Conservation (phyloP, 805 yeast genomes). For the Brettanomyces anomalus region DNA sequence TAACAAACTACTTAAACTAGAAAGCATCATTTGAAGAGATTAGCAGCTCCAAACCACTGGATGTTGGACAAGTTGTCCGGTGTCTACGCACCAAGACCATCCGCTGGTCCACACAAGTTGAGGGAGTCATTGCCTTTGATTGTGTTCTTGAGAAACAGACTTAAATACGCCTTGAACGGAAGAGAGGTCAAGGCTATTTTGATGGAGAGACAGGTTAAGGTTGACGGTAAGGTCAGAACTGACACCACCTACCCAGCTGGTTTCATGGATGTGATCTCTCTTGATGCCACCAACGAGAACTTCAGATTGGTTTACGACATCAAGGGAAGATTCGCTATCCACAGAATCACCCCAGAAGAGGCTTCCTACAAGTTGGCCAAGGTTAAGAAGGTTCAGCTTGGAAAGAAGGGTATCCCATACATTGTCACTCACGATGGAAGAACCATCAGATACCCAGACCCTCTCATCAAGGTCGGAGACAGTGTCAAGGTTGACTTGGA, state of each 20-base stretch:
- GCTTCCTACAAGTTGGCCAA: conserved; percentile 97
- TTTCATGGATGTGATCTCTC: conserved; percentile 96
- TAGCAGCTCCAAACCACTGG: conserved; percentile 99
- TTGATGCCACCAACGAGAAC: conserved; percentile 98
- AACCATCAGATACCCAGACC: conserved; percentile 99
- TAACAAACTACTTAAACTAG: conserved; percentile 26
- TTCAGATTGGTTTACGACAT: conserved; percentile 98
- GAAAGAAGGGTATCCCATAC: conserved; percentile 98
- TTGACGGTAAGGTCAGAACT: conserved; percentile 99
- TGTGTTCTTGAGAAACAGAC: conserved; percentile 96
- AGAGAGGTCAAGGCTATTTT: conserved; percentile 97
- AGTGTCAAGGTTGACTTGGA: conserved; percentile 96
- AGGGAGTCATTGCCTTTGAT: conserved; percentile 97
- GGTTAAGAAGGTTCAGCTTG: conserved; percentile 96
- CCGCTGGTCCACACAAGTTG: conserved; percentile 99
- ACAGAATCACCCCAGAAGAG: conserved; percentile 99
- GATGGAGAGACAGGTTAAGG: conserved; percentile 97
- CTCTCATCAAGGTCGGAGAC: conserved; percentile 93
- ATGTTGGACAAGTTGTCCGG: conserved; percentile 99
- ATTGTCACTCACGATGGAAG: conserved; percentile 99
- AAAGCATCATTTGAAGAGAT: conserved; percentile 98
- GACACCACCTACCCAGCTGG: conserved; percentile 99
- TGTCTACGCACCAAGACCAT: conserved; percentile 98
- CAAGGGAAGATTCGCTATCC: conserved; percentile 98
- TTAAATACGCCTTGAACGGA: conserved; percentile 98